These are phyloP conservation scores for Wilcoxina mikolae DNA, from an alignment of 495 filamentous ascomycete genomes.

Conservation along the genomic window DNA sequence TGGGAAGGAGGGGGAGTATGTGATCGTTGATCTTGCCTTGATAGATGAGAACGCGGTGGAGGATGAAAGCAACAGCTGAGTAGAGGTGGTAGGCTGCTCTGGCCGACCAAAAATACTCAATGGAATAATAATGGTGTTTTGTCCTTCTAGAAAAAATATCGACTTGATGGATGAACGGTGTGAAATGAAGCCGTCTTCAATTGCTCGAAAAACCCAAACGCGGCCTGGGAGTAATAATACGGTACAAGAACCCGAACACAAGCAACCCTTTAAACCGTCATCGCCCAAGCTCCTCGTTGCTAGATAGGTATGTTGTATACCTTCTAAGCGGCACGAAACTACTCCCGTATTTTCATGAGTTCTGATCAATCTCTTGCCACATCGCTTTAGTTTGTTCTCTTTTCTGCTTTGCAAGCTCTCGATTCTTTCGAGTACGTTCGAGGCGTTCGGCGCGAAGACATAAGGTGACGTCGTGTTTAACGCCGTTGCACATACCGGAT, in stretches of 20 bases:
- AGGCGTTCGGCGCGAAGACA: slow-evolving; percentile 68
- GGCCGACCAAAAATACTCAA: no score
- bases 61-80: no score
- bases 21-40: no score
- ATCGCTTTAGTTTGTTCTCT: slow-evolving; percentile 50
- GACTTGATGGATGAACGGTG: no score
- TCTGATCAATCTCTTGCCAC: slow-evolving; percentile 74
- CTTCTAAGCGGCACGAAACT: neutral
- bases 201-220: no score
- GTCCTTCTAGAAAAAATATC: neutral
- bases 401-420: slow-evolving; percentile 54
- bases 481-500: slow-evolving; percentile 74
- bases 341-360: slow-evolving; percentile 38
- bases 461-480: slow-evolving; percentile 63
- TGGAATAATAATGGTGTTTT: no score
- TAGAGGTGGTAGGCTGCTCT: neutral
- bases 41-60: no score
- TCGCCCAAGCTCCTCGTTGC: neutral
- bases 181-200: no score
- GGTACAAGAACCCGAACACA: neutral
- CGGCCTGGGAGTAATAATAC: no score
- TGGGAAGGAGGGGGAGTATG: no score
- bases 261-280: neutral
- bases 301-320: neutral
- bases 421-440: slow-evolving; percentile 61